Conservation (phyloP, 768 basidiomycete species). For the Dacryopinax primogenitus region DNA sequence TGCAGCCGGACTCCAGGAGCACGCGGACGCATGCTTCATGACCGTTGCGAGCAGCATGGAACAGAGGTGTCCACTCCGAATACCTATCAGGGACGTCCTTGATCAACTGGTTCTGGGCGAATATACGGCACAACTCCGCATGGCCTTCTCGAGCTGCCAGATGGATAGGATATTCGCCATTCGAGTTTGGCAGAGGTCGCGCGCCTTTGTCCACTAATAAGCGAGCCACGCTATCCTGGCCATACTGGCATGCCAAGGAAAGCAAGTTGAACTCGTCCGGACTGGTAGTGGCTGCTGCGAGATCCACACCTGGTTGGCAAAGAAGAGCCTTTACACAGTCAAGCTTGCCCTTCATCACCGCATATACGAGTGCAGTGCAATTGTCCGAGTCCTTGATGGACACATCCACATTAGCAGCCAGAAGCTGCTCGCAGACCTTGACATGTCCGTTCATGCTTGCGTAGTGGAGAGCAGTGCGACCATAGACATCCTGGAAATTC, state of each 20-base stretch:
- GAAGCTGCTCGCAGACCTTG: slow-evolving; percentile 56
- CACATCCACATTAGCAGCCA: slow-evolving; percentile 50
- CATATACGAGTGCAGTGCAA: slow-evolving; percentile 86
- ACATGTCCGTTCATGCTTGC: slow-evolving; percentile 87
- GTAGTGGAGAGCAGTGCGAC: slow-evolving; percentile 88
- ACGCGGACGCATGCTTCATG: slow-evolving; percentile 57
- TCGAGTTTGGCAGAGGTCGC: slow-evolving; percentile 68
- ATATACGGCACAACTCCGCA: slow-evolving; percentile 61
- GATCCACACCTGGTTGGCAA: slow-evolving; percentile 51
- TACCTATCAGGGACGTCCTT: slow-evolving; percentile 91
- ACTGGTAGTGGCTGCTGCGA: slow-evolving; percentile 43
- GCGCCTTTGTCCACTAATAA: slow-evolving; percentile 69
- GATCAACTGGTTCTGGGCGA: slow-evolving; percentile 53
- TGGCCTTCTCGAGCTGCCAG: slow-evolving; percentile 90
- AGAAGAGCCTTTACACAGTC: slow-evolving; percentile 76
- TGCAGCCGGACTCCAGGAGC: slow-evolving; percentile 67
- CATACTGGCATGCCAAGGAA: slow-evolving; percentile 80
- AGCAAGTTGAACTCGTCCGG: slow-evolving; percentile 37
- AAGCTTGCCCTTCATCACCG: slow-evolving; percentile 72
- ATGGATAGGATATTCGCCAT: slow-evolving; percentile 95
- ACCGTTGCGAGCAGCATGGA: slow-evolving; percentile 86
- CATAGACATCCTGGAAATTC: slow-evolving; percentile 74
- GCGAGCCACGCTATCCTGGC: slow-evolving; percentile 69
- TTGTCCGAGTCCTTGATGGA: slow-evolving; percentile 80
- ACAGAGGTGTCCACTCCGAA: slow-evolving; percentile 95